Conservation (phyloP, 768 basidiomycete species). For the Hericium rajendrae region DNA sequence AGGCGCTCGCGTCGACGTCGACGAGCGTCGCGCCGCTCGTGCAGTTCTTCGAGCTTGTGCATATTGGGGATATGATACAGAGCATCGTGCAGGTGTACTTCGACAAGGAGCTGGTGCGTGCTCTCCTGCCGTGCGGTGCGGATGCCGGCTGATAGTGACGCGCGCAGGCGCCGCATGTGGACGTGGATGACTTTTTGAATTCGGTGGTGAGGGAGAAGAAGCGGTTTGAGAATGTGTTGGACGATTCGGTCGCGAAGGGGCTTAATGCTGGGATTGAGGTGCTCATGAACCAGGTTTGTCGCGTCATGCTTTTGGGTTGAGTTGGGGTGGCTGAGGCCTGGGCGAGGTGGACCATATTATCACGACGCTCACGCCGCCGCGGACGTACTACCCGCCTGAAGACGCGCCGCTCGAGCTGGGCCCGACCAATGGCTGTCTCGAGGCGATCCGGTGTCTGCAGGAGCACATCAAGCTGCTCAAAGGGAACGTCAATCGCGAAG, state of each 20-base stretch:
- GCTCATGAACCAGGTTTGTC: conserved; percentile 80
- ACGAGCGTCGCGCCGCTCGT: conserved; percentile 73
- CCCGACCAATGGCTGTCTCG: conserved; percentile 80
- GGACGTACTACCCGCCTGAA: conserved; percentile 87
- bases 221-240: conserved; percentile 83
- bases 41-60: conserved; percentile 96
- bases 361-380: conserved; percentile 64
- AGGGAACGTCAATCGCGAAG: conserved; percentile 92
- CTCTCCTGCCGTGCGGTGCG: too few relatives aligned
- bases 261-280: conserved; percentile 94
- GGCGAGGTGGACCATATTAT: conserved; percentile 88
- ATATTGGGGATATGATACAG: conserved; percentile 95
- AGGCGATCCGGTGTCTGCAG: conserved; percentile 82
- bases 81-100: conserved; percentile 98
- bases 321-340: background rate
- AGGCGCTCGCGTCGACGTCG: conserved; percentile 26
- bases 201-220: conserved; percentile 94
- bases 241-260: conserved; percentile 89
- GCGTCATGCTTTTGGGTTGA: background rate
- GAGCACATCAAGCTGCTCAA: conserved; percentile 86
- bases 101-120: conserved; percentile 82
- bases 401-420: conserved; percentile 71
- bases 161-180: conserved; percentile 71
- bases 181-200: conserved; percentile 89
- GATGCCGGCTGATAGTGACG: background rate